These are phyloP conservation scores for Pelargonium hybrid DNA, from an alignment of 441 rosid species.

Conservation along the genomic window DNA sequence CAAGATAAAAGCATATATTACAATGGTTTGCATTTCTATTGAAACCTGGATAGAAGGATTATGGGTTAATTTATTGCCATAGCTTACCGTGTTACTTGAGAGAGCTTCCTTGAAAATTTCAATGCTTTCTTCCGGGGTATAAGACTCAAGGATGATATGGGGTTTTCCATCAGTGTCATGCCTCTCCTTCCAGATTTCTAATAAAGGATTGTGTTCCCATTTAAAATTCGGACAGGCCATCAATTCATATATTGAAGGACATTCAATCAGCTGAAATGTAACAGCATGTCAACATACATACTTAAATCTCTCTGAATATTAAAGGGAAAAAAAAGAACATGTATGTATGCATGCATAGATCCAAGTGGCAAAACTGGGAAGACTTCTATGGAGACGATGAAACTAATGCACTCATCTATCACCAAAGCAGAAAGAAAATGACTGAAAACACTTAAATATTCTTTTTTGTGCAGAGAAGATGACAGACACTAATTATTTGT, in stretches of 20 bases:
- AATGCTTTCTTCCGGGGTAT: slow-evolving; percentile 42
- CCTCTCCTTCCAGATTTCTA: slow-evolving; percentile 77
- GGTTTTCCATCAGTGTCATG: slow-evolving; percentile 39
- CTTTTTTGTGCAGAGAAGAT: background rate
- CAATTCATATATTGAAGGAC: slow-evolving; percentile 86
- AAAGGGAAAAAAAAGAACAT: too few species aligned
- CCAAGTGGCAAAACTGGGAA: background rate
- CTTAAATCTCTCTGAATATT: too few species aligned
- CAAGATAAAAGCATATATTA: background rate
- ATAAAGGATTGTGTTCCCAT: slow-evolving; percentile 59
- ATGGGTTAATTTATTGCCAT: slow-evolving; percentile 3
- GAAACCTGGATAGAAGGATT: background rate
- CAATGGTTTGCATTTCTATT: background rate
- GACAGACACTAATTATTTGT: background rate
- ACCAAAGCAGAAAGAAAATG: background rate
- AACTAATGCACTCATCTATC: background rate
- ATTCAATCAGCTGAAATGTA: slow-evolving; percentile 78
- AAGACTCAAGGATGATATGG: slow-evolving; percentile 52
- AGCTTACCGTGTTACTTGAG: slow-evolving; percentile 55
- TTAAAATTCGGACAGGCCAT: slow-evolving; percentile 65
- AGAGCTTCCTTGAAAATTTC: slow-evolving; percentile 59
- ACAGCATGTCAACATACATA: background rate
- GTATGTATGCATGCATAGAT: too few species aligned
- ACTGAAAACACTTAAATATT: background rate
- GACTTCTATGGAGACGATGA: background rate